Evolutionary conservation across 2,329 filamentous ascomycete genomes (phyloP).

Genomic region (Diaporthe eres): DNA sequence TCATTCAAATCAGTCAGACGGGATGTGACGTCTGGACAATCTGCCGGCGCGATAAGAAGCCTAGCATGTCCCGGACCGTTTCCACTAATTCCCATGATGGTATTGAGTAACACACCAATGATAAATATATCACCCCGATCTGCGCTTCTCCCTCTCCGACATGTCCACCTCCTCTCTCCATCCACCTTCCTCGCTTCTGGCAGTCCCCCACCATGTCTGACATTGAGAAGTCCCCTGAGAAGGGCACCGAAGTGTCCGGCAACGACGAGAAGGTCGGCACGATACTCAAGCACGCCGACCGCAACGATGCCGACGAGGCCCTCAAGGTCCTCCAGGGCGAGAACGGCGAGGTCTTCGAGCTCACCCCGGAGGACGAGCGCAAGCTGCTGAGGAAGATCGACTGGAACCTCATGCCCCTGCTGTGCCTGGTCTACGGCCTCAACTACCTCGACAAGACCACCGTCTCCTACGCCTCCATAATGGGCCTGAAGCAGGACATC

Average conservation of each 20-base stretch:
- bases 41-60: constrained; percentile 33
- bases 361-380: constrained; percentile 57
- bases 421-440: constrained; percentile 71
- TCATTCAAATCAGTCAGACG: background rate
- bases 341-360: constrained; percentile 52
- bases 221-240: constrained; percentile 41
- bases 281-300: constrained; percentile 52
- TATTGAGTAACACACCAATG: background rate
- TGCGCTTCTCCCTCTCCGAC: background rate
- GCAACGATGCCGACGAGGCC: constrained; percentile 59
- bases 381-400: constrained; percentile 62
- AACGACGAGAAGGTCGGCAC: constrained; percentile 32
- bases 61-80: background rate
- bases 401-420: constrained; percentile 62
- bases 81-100: constrained; percentile 14
- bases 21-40: constrained; percentile 15
- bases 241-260: constrained; percentile 10
- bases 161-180: background rate
- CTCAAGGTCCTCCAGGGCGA: constrained; percentile 55
- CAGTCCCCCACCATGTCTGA: constrained; percentile 36
- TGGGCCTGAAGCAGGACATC: constrained; percentile 67
- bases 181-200: background rate
- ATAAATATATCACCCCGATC: background rate
- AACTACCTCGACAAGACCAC: constrained; percentile 67
- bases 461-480: constrained; percentile 64